These are phyloP conservation scores for Globisporangium echinulatum DNA, from an alignment of 352 stramenopile genomes.

Conservation along the genomic window DNA sequence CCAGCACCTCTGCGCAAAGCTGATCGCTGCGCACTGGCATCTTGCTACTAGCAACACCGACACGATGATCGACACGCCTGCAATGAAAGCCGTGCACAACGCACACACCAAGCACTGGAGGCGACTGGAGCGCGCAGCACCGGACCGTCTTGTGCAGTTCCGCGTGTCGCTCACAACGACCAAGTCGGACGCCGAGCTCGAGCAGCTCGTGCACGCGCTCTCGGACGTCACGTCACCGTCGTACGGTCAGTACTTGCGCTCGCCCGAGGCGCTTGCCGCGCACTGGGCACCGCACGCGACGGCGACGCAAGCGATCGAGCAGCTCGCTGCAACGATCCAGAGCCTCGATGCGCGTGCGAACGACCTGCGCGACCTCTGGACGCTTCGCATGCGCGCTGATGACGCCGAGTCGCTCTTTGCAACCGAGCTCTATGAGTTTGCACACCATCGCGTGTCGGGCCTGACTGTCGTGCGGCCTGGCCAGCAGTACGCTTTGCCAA, in stretches of 20 bases:
- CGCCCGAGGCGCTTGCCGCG: slow-evolving; percentile 20
- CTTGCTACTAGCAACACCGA: no score
- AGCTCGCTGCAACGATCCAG: slow-evolving; percentile 13
- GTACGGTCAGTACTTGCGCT: slow-evolving; percentile 47
- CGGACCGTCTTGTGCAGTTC: slow-evolving; percentile 21
- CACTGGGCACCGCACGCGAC: slow-evolving; percentile 31
- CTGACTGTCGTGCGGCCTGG: slow-evolving; percentile 42
- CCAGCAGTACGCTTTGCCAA: slow-evolving; percentile 29
- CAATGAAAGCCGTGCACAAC: slow-evolving; percentile 9
- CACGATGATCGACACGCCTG: background rate
- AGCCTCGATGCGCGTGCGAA: slow-evolving; percentile 9
- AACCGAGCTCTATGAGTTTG: slow-evolving; percentile 49
- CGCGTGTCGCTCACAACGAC: slow-evolving; percentile 28
- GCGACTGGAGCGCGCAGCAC: slow-evolving; percentile 13
- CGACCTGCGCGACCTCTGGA: slow-evolving; percentile 38
- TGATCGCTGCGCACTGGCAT: background rate
- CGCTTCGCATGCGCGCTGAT: slow-evolving; percentile 27
- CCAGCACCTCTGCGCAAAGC: background rate
- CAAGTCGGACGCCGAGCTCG: slow-evolving; percentile 30
- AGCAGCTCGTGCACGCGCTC: slow-evolving; percentile 27
- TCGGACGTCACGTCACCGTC: slow-evolving; percentile 35
- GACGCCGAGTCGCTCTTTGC: slow-evolving; percentile 44
- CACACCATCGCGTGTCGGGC: slow-evolving; percentile 15
- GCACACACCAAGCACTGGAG: slow-evolving; percentile 10
- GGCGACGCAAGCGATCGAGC: slow-evolving; percentile 14